Conservation (phyloP, 208 protist species). For the Crithidia brevicula region DNA sequence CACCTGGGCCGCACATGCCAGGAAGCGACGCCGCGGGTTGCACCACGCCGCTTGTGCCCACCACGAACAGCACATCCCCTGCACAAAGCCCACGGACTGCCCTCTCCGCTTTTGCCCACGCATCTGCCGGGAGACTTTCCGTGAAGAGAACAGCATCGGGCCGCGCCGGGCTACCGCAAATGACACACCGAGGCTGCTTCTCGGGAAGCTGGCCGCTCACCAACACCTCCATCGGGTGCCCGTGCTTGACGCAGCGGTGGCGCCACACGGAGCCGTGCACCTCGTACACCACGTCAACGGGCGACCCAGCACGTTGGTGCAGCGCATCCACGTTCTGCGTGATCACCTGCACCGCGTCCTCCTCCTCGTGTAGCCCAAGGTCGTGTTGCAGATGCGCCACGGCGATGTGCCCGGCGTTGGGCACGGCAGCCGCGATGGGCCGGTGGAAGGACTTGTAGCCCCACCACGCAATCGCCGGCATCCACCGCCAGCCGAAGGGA, state of each 20-base stretch:
- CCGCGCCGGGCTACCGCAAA: conserved; percentile 31
- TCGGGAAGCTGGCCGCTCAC: conserved; percentile 17
- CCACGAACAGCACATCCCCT: conserved; percentile 30
- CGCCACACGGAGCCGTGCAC: conserved; percentile 50
- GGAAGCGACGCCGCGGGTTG: conserved; percentile 32
- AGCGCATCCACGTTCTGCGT: conserved; percentile 69
- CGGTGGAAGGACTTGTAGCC: conserved; percentile 34
- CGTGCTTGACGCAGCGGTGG: conserved; percentile 31
- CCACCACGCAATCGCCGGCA: conserved; percentile 23
- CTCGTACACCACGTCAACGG: conserved; percentile 25
- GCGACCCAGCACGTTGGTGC: conserved; percentile 43
- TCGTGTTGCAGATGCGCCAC: conserved; percentile 19
- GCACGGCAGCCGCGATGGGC: conserved; percentile 32
- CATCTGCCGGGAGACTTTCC: conserved; percentile 24
- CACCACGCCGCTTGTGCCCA: conserved; percentile 35
- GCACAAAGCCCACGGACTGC: conserved; percentile 7
- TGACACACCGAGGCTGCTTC: conserved; percentile 21
- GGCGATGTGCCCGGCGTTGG: conserved; percentile 42
- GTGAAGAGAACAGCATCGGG: conserved; percentile 37
- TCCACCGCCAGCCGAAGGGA: conserved; percentile 39
- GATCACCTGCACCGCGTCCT: conserved; percentile 31
- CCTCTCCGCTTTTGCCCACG: conserved; percentile 4
- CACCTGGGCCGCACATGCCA: conserved; percentile 3
- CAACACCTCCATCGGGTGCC: conserved; percentile 26
- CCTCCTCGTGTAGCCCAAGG: background rate